A percentile compares a stretch with the other conserved stretches of the same genome.
Conservation (phyloP, 768 basidiomycete genomes). For the Hypholoma fasciculare region DNA sequence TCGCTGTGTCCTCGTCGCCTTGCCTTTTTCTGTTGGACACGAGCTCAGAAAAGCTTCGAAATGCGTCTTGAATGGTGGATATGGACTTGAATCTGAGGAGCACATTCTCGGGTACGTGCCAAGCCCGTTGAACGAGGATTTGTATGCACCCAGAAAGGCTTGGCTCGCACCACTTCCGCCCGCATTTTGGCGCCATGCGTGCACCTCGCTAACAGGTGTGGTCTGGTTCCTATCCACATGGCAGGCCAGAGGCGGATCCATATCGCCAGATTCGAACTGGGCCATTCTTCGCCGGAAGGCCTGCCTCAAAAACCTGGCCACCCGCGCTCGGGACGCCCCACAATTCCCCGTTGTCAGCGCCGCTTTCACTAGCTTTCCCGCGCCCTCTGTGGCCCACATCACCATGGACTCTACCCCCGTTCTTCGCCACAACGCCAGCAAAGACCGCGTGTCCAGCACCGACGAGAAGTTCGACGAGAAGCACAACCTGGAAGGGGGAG, state of each 20-base stretch:
- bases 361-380: not conserved
- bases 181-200: not conserved
- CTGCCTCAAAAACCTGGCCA: not conserved
- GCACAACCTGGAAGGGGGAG: slow-evolving; percentile 15
- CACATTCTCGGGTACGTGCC: too few species aligned
- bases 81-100: too few species aligned
- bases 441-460: slow-evolving; percentile 16
- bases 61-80: too few species aligned
- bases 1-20: too few species aligned
- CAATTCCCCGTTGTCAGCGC: slow-evolving; percentile 9
- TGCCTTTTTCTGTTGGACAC: too few species aligned
- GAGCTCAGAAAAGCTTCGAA: too few species aligned
- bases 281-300: not conserved
- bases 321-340: not conserved
- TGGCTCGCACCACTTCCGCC: not conserved
- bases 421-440: slow-evolving; percentile 10
- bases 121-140: too few species aligned
- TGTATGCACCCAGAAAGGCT: too few species aligned
- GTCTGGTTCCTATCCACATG: slow-evolving; percentile 10
- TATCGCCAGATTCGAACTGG: slow-evolving; percentile 1
- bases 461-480: slow-evolving; percentile 29
- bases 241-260: not conserved
- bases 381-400: not conserved
- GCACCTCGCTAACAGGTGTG: slow-evolving; percentile 2
- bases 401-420: slow-evolving; percentile 12